Evolutionary conservation across 495 filamentous ascomycete species (phyloP), one percentile per base, ranked within the genome.

Genomic region (Penicillium subrubescens): DNA sequence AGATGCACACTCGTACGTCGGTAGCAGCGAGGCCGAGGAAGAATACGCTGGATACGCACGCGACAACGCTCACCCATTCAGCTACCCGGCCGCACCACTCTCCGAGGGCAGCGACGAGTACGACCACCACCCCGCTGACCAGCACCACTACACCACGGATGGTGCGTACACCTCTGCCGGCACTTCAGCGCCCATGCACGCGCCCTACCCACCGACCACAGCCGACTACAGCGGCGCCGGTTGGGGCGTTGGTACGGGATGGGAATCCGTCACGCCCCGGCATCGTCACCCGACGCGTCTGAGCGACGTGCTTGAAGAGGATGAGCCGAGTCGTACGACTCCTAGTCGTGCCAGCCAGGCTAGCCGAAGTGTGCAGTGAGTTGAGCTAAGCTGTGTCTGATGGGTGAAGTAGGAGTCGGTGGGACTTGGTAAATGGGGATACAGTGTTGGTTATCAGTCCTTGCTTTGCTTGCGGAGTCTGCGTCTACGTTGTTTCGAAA

Each of bases 231-330:
- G 80, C 46, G 87, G 87, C 7, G 76, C 85, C 25, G 90, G 87
- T 14, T 95, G 90, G 78, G 88, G 89, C 10, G 66, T 65, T 7
- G 83, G 81, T 2, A 74, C 83, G 0, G 90, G 87, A 10, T 97
- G 93, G 94, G 92, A 95, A 57, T 74, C 82, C 10, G 62, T 83
- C 53, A 84, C 93, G 59, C 87, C 90, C n/a, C 83, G 94, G 54
- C 95, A 97, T 78, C 94, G 97, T 70, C 95, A 98, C 78, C 94
- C 94, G 0, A 97, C 94, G 3, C 82, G 95, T 58, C 79, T 99
- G 61, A 97, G 95, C 72, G 95, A 99, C 81, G 94, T 99, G 12
- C 83, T 95, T 11, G 95, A 99, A 56, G 84, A 86, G 61, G 84
- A 87, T 64, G 84, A 87, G 67, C 79, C 77, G 59, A 87, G 86